Evolutionary conservation across 305 asterid genomes (phyloP), one percentile per base, ranked within the genome.

Genomic region (Fraxinus velutina): DNA sequence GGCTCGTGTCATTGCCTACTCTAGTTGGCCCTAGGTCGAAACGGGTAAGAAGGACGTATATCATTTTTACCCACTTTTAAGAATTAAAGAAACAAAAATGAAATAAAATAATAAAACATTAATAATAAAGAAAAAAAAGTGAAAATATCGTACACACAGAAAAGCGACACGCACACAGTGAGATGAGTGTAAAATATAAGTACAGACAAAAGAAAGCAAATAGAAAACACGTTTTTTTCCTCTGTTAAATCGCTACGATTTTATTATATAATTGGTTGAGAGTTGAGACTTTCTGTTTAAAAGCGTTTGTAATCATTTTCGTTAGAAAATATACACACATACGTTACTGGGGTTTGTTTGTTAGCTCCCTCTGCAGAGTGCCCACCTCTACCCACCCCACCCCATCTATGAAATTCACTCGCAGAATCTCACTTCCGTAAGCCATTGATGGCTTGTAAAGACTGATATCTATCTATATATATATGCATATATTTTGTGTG

Each of bases 401-500:
- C 22, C 75, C 75, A 5, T 32, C 44, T 15, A 15, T 32, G 75
- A 32, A 71, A 15, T 15, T 32, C 37, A 71, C 24, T 32, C 5
- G 44, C 24, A 71, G 44, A 71, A 71, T 71, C 75, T 32, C 44
- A 71, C 75, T 71, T 71, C 44, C 8, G 22, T 30, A 71, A 71
- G 75, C 44, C 75, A 71, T 71, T 71, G 24, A 71, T 71, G 75
- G 75, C 75, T 30, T 71, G 44, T 71, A 33, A 71, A 71, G 42
- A 71, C 5, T 71, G 75, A 71, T 71, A 71, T 66, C 37, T 66
- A 66, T 68, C 0, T 30, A 13, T 12, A 30, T 68, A 64, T 57
- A 62, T 62, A 22, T 1, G 10, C 15, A 13, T 15, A 32, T 4
- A 15, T 71, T 71, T 32, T 71, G 75, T 71, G 44, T 32, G 44